A percentile compares a stretch with the other conserved stretches of the same genome.
phyloP scores from a whole-genome alignment of 805 yeast species.

The Candida awuae region DNA sequence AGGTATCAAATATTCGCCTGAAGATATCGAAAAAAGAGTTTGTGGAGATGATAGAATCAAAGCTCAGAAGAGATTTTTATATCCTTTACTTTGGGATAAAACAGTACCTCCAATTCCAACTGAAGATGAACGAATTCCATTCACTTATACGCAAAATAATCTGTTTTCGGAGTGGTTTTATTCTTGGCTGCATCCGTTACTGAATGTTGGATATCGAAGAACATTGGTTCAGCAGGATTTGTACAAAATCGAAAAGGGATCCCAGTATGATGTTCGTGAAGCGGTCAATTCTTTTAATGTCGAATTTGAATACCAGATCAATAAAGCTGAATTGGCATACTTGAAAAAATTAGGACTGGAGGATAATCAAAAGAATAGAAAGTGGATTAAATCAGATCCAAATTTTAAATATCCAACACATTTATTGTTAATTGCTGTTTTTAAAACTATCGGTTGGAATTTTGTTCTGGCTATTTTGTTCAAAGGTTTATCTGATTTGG shows the following conservation, averaged over 20 bases:
- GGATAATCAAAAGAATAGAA: slow-evolving; percentile 31
- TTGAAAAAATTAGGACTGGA: slow-evolving; percentile 25
- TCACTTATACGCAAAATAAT: slow-evolving; percentile 37
- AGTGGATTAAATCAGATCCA: slow-evolving; percentile 26
- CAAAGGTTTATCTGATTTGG: slow-evolving; percentile 39
- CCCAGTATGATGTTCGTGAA: slow-evolving; percentile 33
- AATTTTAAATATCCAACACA: slow-evolving; percentile 36
- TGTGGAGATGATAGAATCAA: slow-evolving; percentile 15
- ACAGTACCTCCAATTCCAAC: slow-evolving; percentile 46
- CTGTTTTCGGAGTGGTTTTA: slow-evolving; percentile 40
- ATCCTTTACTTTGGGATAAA: slow-evolving; percentile 26
- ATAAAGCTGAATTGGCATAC: slow-evolving; percentile 26
- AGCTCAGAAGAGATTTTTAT: slow-evolving; percentile 30
- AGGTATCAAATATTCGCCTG: slow-evolving; percentile 7
- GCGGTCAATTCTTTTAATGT: slow-evolving; percentile 29
- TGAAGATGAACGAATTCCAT: slow-evolving; percentile 40
- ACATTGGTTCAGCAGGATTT: slow-evolving; percentile 62
- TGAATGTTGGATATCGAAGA: slow-evolving; percentile 62
- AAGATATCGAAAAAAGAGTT: slow-evolving; percentile 15
- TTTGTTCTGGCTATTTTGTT: slow-evolving; percentile 34
- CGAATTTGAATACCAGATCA: slow-evolving; percentile 27
- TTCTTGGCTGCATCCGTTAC: slow-evolving; percentile 61
- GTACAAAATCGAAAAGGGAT: slow-evolving; percentile 34
- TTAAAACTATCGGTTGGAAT: slow-evolving; percentile 40
- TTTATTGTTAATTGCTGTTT: slow-evolving; percentile 40